These are phyloP conservation scores for Mycena venus DNA, from an alignment of 768 basidiomycete genomes.

Conservation along the genomic window DNA sequence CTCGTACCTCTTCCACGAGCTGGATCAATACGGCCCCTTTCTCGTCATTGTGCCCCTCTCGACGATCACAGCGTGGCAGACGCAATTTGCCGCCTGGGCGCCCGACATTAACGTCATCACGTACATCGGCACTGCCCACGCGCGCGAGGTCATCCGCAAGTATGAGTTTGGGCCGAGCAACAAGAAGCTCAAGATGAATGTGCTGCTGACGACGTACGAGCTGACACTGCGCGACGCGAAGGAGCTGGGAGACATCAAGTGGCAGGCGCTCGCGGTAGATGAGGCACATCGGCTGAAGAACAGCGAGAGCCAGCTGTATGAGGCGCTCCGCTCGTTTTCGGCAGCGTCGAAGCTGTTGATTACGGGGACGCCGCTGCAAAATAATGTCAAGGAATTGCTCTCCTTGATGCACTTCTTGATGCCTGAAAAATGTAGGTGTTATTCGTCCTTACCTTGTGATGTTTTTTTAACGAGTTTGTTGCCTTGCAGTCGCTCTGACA, in stretches of 20 bases:
- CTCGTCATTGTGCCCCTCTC: slow-evolving; percentile 98
- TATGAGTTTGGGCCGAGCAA: slow-evolving; percentile 92
- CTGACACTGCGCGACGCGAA: slow-evolving; percentile 90
- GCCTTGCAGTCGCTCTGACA: slow-evolving; percentile 85
- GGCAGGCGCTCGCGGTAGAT: slow-evolving; percentile 97
- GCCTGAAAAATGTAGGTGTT: slow-evolving; percentile 91
- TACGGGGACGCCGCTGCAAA: slow-evolving; percentile 98
- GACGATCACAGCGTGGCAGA: slow-evolving; percentile 98
- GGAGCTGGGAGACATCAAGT: slow-evolving; percentile 93
- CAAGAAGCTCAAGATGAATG: slow-evolving; percentile 97
- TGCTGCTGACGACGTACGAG: slow-evolving; percentile 97
- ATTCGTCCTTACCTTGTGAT: too few species aligned
- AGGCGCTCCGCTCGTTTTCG: slow-evolving; percentile 90
- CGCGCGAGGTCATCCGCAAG: slow-evolving; percentile 91
- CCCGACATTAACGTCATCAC: slow-evolving; percentile 97
- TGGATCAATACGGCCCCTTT: slow-evolving; percentile 96
- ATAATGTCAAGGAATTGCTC: slow-evolving; percentile 97
- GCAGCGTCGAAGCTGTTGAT: slow-evolving; percentile 95
- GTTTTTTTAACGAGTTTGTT: neutral
- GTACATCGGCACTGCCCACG: slow-evolving; percentile 90
- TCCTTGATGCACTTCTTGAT: slow-evolving; percentile 99
- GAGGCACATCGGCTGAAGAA: slow-evolving; percentile 99
- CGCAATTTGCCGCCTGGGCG: slow-evolving; percentile 94
- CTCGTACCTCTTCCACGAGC: slow-evolving; percentile 93
- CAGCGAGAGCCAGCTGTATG: slow-evolving; percentile 96